Base-by-base conservation (phyloP, 108 stramenopile species). In the Poteriospumella lacustris region DNA sequence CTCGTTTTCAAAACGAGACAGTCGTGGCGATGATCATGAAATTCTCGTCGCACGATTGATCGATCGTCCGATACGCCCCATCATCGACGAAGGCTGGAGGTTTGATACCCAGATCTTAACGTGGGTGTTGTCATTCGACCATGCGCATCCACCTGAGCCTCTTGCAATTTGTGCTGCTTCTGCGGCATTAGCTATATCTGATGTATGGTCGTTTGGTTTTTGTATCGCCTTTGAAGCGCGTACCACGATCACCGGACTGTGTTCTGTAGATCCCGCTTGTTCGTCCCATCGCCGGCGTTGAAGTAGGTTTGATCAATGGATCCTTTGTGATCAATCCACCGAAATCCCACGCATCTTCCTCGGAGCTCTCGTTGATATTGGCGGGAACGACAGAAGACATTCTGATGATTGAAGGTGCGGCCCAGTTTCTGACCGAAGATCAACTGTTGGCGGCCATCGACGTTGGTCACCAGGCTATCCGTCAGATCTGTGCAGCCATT, bases 361-460 rank as follows among this genome's bases (percentile, higher is more conserved):
- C 86, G 47, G 67, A 76, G 34, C 76, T 94, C 42, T 84, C 92
- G 60, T 59, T 94, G 43, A 88, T 81, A 42, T 88, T 94, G 41
- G 93, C 93, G 19, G 93, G 93, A 28, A 94, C 91, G 24, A 89
- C 91, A 76, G 92, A 93, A 75, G 92, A 88, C 3, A 90, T 96
- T 0, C 73, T 94, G 12, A 96, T 94, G 95, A 94, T 96, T 84
- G 95, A 94, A 76, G 95, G 95, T 2, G 90, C 90, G 42, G 92
- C 93, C 40, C 89, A 93, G 77, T 94, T 94, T 78, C 80, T 96
- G 67, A 83, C 90, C 1, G 95, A 96, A 88, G 83, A 85, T 68
- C 78, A 80, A 33, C 91, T 96, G 91, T 79, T 94, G 28, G 81
- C 88, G 58, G 93, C 93, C 0, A 89, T 96, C 1, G 81, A 80